These are phyloP conservation scores for Keqinozyma sinolaborantium DNA, from an alignment of 1,139 yeast genomes.

Conservation along the genomic window DNA sequence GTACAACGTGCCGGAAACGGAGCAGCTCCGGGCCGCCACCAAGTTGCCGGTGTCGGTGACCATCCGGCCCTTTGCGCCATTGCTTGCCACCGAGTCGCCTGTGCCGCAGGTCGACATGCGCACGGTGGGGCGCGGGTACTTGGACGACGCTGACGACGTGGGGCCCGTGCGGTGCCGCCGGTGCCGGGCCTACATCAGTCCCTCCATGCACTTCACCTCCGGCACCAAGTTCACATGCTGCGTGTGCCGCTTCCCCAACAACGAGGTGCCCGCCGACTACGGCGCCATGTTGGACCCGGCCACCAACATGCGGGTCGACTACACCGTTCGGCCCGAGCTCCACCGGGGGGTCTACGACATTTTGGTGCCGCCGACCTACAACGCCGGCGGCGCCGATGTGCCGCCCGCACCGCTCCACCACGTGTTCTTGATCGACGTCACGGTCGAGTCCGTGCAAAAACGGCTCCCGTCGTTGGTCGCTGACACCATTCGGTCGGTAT, in stretches of 20 bases:
- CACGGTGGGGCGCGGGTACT: slow-evolving; percentile 21
- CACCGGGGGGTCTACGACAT: slow-evolving; percentile 84
- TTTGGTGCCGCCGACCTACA: slow-evolving; percentile 70
- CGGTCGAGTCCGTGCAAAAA: slow-evolving; percentile 58
- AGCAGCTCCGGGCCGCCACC: slow-evolving; percentile 64
- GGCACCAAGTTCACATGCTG: slow-evolving; percentile 76
- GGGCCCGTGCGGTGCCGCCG: slow-evolving; percentile 90
- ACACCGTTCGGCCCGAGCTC: slow-evolving; percentile 68
- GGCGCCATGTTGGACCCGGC: slow-evolving; percentile 52
- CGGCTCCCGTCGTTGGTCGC: slow-evolving; percentile 66
- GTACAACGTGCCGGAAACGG: slow-evolving; percentile 81
- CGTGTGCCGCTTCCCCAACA: slow-evolving; percentile 75
- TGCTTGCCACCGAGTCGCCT: slow-evolving; percentile 43
- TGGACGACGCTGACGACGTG: slow-evolving; percentile 28
- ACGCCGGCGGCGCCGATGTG: slow-evolving; percentile 37
- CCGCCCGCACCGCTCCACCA: slow-evolving; percentile 52
- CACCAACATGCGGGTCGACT: slow-evolving; percentile 60
- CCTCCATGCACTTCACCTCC: slow-evolving; percentile 69
- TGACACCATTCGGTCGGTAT: slow-evolving; percentile 64
- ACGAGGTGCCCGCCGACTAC: slow-evolving; percentile 67
- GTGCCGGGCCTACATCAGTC: slow-evolving; percentile 87
- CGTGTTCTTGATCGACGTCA: slow-evolving; percentile 75
- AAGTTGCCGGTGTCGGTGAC: slow-evolving; percentile 80
- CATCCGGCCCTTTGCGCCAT: slow-evolving; percentile 79
- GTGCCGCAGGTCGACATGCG: slow-evolving; percentile 71